These are phyloP conservation scores for Verticillium nonalfalfae DNA, from an alignment of 2,329 filamentous ascomycete genomes.

Conservation along the genomic window DNA sequence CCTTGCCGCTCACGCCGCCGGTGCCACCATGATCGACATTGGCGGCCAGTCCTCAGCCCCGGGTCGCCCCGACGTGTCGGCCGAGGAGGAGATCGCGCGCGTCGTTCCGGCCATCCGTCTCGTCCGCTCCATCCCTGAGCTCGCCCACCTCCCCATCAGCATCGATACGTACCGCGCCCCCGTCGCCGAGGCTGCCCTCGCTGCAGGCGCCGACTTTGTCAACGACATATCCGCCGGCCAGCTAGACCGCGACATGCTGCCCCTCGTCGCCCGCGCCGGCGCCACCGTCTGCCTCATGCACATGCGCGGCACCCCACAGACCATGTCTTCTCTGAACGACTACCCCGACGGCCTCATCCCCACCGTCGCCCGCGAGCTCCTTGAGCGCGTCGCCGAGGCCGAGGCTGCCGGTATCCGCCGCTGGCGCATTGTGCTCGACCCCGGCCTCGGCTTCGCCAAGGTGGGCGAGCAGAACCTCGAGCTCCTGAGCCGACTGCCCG, in stretches of 20 bases:
- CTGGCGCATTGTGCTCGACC: slow-evolving; percentile 94
- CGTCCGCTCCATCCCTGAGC: slow-evolving; percentile 61
- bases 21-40: slow-evolving; percentile 82
- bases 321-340: slow-evolving; percentile 64
- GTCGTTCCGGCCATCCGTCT: slow-evolving; percentile 73
- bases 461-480: slow-evolving; percentile 73
- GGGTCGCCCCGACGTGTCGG: slow-evolving; percentile 59
- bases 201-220: slow-evolving; percentile 81
- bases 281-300: slow-evolving; percentile 85
- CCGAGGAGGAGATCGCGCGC: slow-evolving; percentile 68
- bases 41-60: slow-evolving; percentile 92
- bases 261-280: slow-evolving; percentile 69
- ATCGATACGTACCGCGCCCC: slow-evolving; percentile 87
- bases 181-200: slow-evolving; percentile 71
- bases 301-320: slow-evolving; percentile 81
- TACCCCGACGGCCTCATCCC: slow-evolving; percentile 64
- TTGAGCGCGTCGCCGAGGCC: slow-evolving; percentile 64
- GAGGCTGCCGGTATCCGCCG: slow-evolving; percentile 75
- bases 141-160: slow-evolving; percentile 64
- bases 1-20: slow-evolving; percentile 54
- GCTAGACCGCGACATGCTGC: slow-evolving; percentile 75
- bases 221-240: slow-evolving; percentile 87
- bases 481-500: slow-evolving; percentile 61
- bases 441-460: slow-evolving; percentile 93
- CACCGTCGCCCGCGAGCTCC: slow-evolving; percentile 62